A percentile compares a stretch with the other conserved stretches of the same genome.
These are phyloP conservation scores for Theobroma grandiflorum DNA, from an alignment of 441 rosid genomes.

Conservation along the genomic window DNA sequence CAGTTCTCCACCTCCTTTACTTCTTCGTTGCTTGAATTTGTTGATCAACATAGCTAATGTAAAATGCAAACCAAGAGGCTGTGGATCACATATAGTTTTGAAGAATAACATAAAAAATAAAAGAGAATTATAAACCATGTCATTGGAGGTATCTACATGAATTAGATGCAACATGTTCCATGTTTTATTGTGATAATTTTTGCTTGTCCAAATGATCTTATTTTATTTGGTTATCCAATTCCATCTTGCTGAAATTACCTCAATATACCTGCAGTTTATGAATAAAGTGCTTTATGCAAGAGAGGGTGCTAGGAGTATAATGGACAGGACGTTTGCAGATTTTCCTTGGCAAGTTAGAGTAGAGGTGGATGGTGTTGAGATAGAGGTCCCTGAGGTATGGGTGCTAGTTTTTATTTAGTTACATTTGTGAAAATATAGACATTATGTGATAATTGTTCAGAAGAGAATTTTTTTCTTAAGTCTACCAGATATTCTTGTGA, in stretches of 20 bases:
- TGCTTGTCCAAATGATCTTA: constrained; percentile 5
- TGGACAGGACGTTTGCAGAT: constrained; percentile 94
- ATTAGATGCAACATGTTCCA: neutral
- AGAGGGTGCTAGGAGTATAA: constrained; percentile 96
- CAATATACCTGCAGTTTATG: constrained; percentile 79
- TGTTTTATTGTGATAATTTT: neutral
- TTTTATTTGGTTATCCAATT: constrained; percentile 10
- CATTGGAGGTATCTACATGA: neutral
- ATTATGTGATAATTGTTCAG: neutral
- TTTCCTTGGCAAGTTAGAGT: constrained; percentile 95
- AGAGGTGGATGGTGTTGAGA: constrained; percentile 89
- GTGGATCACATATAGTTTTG: neutral
- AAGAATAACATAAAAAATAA: neutral
- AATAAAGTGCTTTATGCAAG: constrained; percentile 97
- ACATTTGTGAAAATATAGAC: neutral
- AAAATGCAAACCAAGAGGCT: neutral
- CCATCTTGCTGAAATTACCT: constrained; percentile 34
- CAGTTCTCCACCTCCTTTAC: neutral
- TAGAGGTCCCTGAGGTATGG: constrained; percentile 97
- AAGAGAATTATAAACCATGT: constrained; percentile 3
- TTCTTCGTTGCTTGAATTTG: neutral
- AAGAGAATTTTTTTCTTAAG: neutral
- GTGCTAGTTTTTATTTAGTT: constrained; percentile 15
- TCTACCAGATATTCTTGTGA: neutral
- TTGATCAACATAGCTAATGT: neutral